These are phyloP conservation scores for Globisporangium nagaii DNA, from an alignment of 352 stramenopile species.

Conservation along the genomic window DNA sequence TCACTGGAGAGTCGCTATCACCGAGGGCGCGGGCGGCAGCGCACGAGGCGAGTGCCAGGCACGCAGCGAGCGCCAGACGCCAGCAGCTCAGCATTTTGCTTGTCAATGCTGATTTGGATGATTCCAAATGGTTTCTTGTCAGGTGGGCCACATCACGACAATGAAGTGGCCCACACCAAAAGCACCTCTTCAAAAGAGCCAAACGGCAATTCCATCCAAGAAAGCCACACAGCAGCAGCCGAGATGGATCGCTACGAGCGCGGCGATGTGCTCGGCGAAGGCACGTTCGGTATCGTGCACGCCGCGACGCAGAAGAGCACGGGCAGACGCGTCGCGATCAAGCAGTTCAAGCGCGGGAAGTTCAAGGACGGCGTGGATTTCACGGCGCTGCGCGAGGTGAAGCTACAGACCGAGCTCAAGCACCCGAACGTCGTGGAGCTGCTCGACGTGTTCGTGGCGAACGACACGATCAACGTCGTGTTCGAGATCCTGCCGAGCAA, in stretches of 20 bases:
- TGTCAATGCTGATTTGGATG: no score
- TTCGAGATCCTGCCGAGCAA: slow-evolving; percentile 87
- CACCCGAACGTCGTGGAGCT: slow-evolving; percentile 83
- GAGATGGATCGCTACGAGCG: slow-evolving; percentile 79
- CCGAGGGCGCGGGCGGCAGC: no score
- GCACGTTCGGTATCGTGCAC: slow-evolving; percentile 88
- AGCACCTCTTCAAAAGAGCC: neutral
- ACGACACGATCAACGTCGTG: slow-evolving; percentile 88
- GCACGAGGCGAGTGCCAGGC: neutral
- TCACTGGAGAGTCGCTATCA: neutral
- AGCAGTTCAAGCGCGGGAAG: slow-evolving; percentile 87
- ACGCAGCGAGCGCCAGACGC: neutral
- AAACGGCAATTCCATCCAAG: neutral
- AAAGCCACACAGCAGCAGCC: slow-evolving; percentile 1
- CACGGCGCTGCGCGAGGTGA: slow-evolving; percentile 86
- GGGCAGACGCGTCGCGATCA: slow-evolving; percentile 69
- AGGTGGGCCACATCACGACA: neutral
- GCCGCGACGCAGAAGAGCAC: slow-evolving; percentile 72
- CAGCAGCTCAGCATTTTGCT: neutral
- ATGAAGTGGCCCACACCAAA: neutral
- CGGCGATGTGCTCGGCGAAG: slow-evolving; percentile 72
- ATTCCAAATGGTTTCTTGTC: no score
- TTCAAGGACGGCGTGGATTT: slow-evolving; percentile 88
- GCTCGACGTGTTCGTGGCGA: slow-evolving; percentile 83
- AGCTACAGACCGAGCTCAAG: slow-evolving; percentile 83